A percentile compares a stretch with the other conserved stretches of the same genome.
Evolutionary conservation across 805 yeast genomes (phyloP).

Genomic region (Pichia nanzhaoensis): DNA sequence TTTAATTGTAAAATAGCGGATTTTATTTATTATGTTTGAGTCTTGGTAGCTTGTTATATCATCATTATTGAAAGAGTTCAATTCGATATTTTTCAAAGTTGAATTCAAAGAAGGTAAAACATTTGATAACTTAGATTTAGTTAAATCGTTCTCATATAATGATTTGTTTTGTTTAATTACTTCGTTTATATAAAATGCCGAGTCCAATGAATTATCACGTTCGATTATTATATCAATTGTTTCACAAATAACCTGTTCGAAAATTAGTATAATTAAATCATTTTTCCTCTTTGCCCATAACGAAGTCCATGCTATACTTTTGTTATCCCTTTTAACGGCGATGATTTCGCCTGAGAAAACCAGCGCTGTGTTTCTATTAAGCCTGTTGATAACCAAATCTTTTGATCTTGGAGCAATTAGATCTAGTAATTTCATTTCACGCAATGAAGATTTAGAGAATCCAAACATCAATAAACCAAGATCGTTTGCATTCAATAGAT

Average conservation of each 20-base stretch:
- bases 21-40: slow-evolving; percentile 42
- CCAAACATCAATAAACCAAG: slow-evolving; percentile 86
- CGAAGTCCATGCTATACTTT: slow-evolving; percentile 72
- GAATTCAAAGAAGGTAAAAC: slow-evolving; percentile 22
- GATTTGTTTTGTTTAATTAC: slow-evolving; percentile 13
- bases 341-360: slow-evolving; percentile 80
- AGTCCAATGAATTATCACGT: slow-evolving; percentile 26
- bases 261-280: slow-evolving; percentile 68
- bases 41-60: slow-evolving; percentile 20
- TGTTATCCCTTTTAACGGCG: slow-evolving; percentile 66
- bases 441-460: slow-evolving; percentile 56
- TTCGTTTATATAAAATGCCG: slow-evolving; percentile 11
- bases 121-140: slow-evolving; percentile 8
- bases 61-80: not conserved
- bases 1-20: slow-evolving; percentile 57
- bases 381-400: slow-evolving; percentile 55
- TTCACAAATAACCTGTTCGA: slow-evolving; percentile 76
- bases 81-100: slow-evolving; percentile 11
- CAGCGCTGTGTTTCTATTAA: slow-evolving; percentile 39
- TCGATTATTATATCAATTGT: slow-evolving; percentile 52
- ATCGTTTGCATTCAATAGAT: slow-evolving; percentile 78
- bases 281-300: slow-evolving; percentile 82
- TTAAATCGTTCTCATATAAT: slow-evolving; percentile 18
- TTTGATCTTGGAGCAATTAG: slow-evolving; percentile 72
- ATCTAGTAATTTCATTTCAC: slow-evolving; percentile 62